Conservation (phyloP, 2,329 filamentous ascomycete species). For the Fonsecaea multimorphosa region DNA sequence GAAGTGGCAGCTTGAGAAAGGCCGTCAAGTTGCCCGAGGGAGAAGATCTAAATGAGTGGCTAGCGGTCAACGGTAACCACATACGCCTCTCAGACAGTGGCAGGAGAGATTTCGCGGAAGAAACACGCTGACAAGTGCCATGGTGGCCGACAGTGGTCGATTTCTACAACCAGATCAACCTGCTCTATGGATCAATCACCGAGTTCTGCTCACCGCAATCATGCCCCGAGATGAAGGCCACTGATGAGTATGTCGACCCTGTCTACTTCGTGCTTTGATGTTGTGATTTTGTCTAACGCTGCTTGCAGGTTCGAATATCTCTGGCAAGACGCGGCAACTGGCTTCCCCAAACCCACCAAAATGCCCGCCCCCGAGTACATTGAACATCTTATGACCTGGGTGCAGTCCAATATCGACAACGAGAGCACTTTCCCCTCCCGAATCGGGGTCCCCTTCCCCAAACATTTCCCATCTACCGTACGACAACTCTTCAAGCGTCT, state of each 20-base stretch:
- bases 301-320: conserved; percentile 88
- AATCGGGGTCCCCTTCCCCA: conserved; percentile 92
- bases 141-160: conserved; percentile 77
- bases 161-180: conserved; percentile 99
- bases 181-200: conserved; percentile 97
- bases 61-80: conserved; percentile 85
- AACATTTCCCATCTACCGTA: conserved; percentile 84
- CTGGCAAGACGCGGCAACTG: conserved; percentile 91
- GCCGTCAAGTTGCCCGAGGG: conserved; percentile 96
- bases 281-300: conserved; percentile 7
- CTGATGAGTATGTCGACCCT: conserved; percentile 76
- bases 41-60: conserved; percentile 96
- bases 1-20: conserved; percentile 91
- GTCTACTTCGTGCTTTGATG: neutral
- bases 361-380: conserved; percentile 98
- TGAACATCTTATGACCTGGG: conserved; percentile 96
- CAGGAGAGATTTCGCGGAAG: conserved; percentile 9
- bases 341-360: conserved; percentile 92
- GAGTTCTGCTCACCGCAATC: conserved; percentile 98
- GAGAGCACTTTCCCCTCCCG: conserved; percentile 93
- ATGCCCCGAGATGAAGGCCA: conserved; percentile 99
- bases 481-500: conserved; percentile 98
- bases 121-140: conserved; percentile 30
- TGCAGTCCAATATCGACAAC: conserved; percentile 94
- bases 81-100: neutral